These are phyloP conservation scores for Pseudognaphalium luteoalbum DNA, from an alignment of 129 eudicot species.

Conservation along the genomic window DNA sequence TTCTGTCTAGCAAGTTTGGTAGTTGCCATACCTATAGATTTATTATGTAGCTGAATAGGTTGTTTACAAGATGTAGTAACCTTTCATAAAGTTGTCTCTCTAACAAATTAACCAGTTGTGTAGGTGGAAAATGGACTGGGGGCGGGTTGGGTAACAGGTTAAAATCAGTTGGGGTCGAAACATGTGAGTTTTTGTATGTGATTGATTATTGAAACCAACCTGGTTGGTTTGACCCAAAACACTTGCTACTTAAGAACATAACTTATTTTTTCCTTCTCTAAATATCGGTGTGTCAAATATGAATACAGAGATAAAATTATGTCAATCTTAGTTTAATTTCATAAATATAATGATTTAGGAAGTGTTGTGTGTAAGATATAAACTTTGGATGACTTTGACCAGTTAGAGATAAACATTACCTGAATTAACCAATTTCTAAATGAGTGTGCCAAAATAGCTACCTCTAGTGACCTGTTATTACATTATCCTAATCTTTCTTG, in stretches of 20 bases:
- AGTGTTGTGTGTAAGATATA: neutral
- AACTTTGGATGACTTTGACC: neutral
- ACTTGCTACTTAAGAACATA: neutral
- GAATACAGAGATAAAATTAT: neutral
- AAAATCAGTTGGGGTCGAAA: neutral
- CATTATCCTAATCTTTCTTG: neutral
- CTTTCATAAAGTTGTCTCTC: neutral
- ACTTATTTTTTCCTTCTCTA: neutral
- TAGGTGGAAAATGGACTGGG: neutral
- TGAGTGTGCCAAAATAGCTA: neutral
- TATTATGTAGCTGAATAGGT: conserved; percentile 1
- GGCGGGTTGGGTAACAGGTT: neutral
- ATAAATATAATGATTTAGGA: neutral
- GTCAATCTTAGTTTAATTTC: neutral
- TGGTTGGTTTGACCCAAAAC: neutral
- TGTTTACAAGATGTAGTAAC: conserved; percentile 4
- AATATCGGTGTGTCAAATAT: neutral
- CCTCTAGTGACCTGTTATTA: neutral
- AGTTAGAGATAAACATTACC: neutral
- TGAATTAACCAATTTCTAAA: neutral
- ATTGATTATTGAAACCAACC: neutral
- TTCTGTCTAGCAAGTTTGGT: neutral
- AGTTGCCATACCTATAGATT: neutral
- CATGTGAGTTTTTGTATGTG: neutral
- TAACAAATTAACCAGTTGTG: neutral